Evolutionary conservation across 768 basidiomycete species (phyloP), one percentile per base, ranked within the genome.

Genomic region (Vararia minispora): DNA sequence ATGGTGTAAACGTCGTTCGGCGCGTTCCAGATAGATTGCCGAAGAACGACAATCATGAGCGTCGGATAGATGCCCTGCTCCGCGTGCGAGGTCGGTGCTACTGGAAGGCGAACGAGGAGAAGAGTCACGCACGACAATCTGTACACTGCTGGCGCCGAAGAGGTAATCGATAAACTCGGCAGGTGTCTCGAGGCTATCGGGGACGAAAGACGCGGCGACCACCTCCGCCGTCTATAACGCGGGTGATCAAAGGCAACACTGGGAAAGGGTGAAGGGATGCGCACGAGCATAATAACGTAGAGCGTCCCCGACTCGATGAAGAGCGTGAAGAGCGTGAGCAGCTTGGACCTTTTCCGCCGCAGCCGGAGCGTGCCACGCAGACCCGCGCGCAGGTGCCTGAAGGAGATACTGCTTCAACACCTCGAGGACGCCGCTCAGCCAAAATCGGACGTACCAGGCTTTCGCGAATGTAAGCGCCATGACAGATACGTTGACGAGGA

Each of bases 21-120:
- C 9, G 28, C 28, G 35, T 37, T 42, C 41, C 41, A 42, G 14
- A 42, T 36, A 10, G 41, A 42, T 14, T 22, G 9, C 5, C 35
- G 35, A n/a, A 42, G 27, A 6, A 37, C 20, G 16, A 42, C 35
- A 10, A 42, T 38, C 41, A 42, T 42, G 13, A 42, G 20, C 6
- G 41, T 42, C 10, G 41, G 41, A 32, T 42, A 42, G 7, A 42
- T 42, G 22, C 35, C 41, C 41, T 42, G 25, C 10, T n/a, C n/a
- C n/a, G n/a, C n/a, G 9, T 8, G n/a, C 4, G n/a, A 17, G 10
- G 5, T 6, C 5, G 27, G 16, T 34, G 27, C n/a, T 5, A 34
- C 32, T 5, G 32, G 14, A 13, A 12, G 4, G 7, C n/a, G 18
- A 18, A 7, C n/a, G 13, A 12, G 22, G 25, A 26, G 10, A 7